phyloP scores from a whole-genome alignment of 345 rosid species.

The Aquilaria malaccensis region DNA sequence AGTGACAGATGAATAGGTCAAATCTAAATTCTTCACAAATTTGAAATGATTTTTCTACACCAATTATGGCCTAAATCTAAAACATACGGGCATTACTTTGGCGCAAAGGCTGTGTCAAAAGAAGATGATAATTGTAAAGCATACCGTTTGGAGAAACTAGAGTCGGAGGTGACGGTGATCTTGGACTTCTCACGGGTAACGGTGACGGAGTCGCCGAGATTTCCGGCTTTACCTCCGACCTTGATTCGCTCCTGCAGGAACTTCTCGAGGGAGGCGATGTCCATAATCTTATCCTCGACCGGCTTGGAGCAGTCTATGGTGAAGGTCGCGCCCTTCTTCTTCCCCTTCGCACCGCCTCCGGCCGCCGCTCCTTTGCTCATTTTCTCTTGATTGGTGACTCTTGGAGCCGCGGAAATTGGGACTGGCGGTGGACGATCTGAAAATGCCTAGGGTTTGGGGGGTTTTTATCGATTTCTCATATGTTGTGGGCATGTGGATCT shows the following conservation, averaged over 20 bases:
- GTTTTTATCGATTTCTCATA: neutral
- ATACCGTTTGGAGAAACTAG: constrained; percentile 65
- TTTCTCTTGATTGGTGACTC: neutral
- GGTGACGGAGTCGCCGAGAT: constrained; percentile 52
- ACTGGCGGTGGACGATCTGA: too few species aligned
- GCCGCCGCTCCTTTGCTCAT: constrained; percentile 5
- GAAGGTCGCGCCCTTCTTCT: constrained; percentile 56
- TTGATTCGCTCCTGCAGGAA: constrained; percentile 79
- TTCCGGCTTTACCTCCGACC: constrained; percentile 80
- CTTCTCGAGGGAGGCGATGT: constrained; percentile 65
- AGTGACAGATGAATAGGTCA: too few species aligned
- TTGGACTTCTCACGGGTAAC: constrained; percentile 45
- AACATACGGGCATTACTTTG: neutral
- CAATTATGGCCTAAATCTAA: too few species aligned
- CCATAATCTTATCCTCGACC: constrained; percentile 72
- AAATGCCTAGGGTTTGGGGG: neutral
- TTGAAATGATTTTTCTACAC: too few species aligned
- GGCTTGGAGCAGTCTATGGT: constrained; percentile 68
- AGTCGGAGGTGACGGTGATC: constrained; percentile 48
- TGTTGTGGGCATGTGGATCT: constrained; percentile 1
- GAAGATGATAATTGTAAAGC: too few species aligned
- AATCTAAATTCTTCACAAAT: too few species aligned
- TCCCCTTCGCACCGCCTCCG: constrained; percentile 25
- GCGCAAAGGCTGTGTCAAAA: too few species aligned
- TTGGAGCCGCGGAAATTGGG: too few species aligned